phyloP scores from a whole-genome alignment of 352 stramenopile genomes.

The Globisporangium acanthophoron region DNA sequence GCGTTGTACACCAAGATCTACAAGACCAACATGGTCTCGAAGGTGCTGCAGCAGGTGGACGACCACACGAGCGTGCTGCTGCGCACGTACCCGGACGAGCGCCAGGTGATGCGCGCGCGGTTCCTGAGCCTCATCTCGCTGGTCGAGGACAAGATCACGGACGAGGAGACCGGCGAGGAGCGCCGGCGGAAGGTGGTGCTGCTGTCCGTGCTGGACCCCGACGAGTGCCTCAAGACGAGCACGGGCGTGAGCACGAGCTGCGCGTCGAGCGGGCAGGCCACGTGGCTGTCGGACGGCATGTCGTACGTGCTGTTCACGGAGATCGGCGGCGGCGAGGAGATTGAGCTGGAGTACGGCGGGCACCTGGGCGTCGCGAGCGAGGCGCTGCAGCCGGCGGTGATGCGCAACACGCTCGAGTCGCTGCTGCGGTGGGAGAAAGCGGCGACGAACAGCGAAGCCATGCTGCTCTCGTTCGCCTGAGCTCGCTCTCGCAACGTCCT shows the following conservation, averaged over 20 bases:
- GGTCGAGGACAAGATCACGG: constrained; percentile 17
- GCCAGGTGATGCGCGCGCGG: constrained; percentile 22
- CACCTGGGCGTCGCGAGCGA: constrained; percentile 22
- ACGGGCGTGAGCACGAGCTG: too few relatives aligned
- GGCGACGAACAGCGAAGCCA: too few relatives aligned
- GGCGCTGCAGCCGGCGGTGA: constrained; percentile 19
- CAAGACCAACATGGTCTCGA: constrained; percentile 28
- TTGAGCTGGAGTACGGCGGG: constrained; percentile 35
- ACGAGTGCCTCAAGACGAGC: too few relatives aligned
- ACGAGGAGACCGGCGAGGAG: too few relatives aligned
- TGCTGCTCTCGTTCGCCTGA: too few relatives aligned
- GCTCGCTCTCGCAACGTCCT: too few relatives aligned
- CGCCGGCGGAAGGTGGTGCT: too few relatives aligned
- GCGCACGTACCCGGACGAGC: constrained; percentile 34
- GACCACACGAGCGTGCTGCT: constrained; percentile 31
- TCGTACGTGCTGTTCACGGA: constrained; percentile 38
- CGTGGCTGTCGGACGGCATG: constrained; percentile 33
- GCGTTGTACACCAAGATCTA: constrained; percentile 38
- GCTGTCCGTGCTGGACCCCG: too few relatives aligned
- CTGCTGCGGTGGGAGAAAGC: not conserved
- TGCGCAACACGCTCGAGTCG: constrained; percentile 25
- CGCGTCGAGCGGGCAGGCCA: constrained; percentile 4
- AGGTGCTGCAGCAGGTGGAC: constrained; percentile 34
- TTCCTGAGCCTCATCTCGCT: constrained; percentile 26
- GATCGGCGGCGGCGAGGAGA: constrained; percentile 21